Evolutionary conservation across 257 asterid genomes (phyloP).

Genomic region (Fraxinus quadrangulata): DNA sequence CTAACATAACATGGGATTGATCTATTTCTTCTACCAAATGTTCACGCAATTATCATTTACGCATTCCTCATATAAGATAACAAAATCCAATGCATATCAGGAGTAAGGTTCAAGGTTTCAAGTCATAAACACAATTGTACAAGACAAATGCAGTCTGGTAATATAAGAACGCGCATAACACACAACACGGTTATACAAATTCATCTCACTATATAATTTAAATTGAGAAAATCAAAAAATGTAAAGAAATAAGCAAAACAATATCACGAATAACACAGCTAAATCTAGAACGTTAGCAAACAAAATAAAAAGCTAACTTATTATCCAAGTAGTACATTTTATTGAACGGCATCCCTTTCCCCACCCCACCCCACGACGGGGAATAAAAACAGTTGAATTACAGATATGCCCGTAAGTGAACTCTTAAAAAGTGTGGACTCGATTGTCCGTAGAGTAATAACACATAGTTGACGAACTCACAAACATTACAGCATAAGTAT

Average conservation of each 20-base stretch:
- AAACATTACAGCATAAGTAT: not conserved
- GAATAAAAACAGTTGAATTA: not conserved
- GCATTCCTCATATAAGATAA: not conserved
- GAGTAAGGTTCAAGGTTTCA: not conserved
- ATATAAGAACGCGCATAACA: not conserved
- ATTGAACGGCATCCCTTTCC: too few relatives aligned
- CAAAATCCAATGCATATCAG: not conserved
- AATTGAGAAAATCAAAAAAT: not conserved
- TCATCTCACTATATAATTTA: not conserved
- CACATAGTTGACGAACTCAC: not conserved
- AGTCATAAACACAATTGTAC: not conserved
- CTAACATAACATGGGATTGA: not conserved
- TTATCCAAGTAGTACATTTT: too few relatives aligned
- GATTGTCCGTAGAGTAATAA: not conserved
- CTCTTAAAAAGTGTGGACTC: not conserved
- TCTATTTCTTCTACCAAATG: not conserved
- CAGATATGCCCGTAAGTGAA: not conserved
- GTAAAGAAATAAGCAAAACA: too few relatives aligned
- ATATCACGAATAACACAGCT: too few relatives aligned
- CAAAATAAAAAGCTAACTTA: too few relatives aligned
- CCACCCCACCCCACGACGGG: too few relatives aligned
- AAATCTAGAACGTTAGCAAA: too few relatives aligned
- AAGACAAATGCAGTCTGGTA: not conserved
- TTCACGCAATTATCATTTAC: not conserved
- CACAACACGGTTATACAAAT: not conserved